Percentiles rank a stretch among this genome's conserved stretches.
Conservation (phyloP, 2,329 filamentous ascomycete genomes). For the Phialemonium atrogriseum region DNA sequence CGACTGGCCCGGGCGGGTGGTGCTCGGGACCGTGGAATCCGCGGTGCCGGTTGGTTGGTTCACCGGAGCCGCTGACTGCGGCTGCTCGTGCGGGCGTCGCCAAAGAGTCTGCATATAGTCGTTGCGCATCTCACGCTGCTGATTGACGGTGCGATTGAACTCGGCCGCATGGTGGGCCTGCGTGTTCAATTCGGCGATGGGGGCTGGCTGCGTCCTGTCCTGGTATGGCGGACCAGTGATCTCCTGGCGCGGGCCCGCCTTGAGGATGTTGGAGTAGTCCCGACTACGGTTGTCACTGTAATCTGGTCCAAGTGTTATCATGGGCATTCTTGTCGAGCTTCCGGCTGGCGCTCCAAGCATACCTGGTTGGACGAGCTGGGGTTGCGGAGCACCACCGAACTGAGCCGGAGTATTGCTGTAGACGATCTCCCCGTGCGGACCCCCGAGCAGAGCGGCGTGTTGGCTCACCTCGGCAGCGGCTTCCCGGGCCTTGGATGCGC, state of each 20-base stretch:
- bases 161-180: constrained; percentile 86
- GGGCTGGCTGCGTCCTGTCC: constrained; percentile 71
- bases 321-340: constrained; percentile 65
- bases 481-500: constrained; percentile 81
- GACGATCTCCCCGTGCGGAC: constrained; percentile 77
- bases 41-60: constrained; percentile 36
- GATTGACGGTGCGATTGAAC: constrained; percentile 77
- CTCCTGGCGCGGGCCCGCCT: constrained; percentile 79
- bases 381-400: constrained; percentile 59
- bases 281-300: constrained; percentile 68
- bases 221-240: constrained; percentile 81
- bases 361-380: constrained; percentile 63
- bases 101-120: constrained; percentile 78
- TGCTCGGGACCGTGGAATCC: constrained; percentile 35
- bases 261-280: constrained; percentile 72
- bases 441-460: constrained; percentile 52
- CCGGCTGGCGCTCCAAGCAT: constrained; percentile 58
- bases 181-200: constrained; percentile 69
- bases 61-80: constrained; percentile 39
- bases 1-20: constrained; percentile 47
- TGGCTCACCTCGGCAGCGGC: constrained; percentile 61
- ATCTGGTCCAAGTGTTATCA: constrained; percentile 75
- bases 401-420: constrained; percentile 67
- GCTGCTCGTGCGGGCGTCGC: constrained; percentile 74
- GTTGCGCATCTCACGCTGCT: constrained; percentile 68